Percentiles rank a stretch among this genome's conserved stretches.
phyloP scores from a whole-genome alignment of 176 grass and related monocot genomes.

The Alopecurus myosuroides region DNA sequence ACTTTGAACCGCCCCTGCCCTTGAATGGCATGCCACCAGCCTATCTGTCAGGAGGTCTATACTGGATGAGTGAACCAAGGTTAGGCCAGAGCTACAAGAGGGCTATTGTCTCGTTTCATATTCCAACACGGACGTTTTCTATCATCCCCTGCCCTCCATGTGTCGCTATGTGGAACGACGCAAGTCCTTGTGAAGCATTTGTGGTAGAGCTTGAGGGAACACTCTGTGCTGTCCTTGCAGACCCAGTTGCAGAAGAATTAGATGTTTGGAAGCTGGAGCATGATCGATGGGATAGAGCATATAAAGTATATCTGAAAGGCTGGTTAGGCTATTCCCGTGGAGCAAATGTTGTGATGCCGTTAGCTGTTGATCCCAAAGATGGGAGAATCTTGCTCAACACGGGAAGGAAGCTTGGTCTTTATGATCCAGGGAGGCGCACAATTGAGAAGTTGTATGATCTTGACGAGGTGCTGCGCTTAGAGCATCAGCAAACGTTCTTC shows the following conservation, averaged over 20 bases:
- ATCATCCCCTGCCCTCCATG: neutral
- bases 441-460: neutral
- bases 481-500: too few species aligned
- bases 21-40: neutral
- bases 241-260: neutral
- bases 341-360: neutral
- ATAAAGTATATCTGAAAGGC: neutral
- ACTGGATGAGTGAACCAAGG: slow-evolving; percentile 4
- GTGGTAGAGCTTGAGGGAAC: neutral
- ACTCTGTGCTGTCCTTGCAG: neutral
- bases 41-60: neutral
- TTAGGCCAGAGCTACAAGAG: neutral
- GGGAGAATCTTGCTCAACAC: neutral
- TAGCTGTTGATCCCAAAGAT: neutral
- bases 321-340: neutral
- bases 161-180: neutral
- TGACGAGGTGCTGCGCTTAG: too few species aligned
- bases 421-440: neutral
- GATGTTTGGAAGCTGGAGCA: neutral
- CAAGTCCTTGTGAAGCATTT: neutral
- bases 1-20: neutral
- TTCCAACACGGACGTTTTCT: neutral
- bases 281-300: neutral
- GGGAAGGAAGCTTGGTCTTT: neutral
- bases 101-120: neutral